Evolutionary conservation across 2,329 filamentous ascomycete genomes (phyloP).

Genomic region (Sclerotinia nivalis): DNA sequence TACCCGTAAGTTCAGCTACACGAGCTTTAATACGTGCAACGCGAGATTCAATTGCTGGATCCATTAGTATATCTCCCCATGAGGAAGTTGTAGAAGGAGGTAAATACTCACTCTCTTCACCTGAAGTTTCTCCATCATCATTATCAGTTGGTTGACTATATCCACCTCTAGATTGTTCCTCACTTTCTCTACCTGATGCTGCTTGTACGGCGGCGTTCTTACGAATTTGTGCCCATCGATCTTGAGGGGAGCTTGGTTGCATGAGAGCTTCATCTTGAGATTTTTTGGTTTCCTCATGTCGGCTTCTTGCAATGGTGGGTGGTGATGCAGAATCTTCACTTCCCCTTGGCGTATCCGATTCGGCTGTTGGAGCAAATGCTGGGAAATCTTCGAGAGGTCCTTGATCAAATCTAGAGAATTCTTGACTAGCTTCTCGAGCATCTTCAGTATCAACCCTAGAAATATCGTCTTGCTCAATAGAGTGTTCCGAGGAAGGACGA

Average conservation of each 20-base stretch:
- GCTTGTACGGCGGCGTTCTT: constrained; percentile 86
- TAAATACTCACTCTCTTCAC: constrained; percentile 80
- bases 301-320: constrained; percentile 28
- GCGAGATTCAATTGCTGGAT: constrained; percentile 84
- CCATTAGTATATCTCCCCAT: constrained; percentile 35
- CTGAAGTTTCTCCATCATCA: constrained; percentile 88
- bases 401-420: constrained; percentile 76
- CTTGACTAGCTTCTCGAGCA: constrained; percentile 57
- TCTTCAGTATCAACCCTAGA: constrained; percentile 63
- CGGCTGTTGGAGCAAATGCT: constrained; percentile 65
- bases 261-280: constrained; percentile 34
- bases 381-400: constrained; percentile 86
- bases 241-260: constrained; percentile 47
- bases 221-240: constrained; percentile 94
- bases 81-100: neutral
- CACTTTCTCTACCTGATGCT: constrained; percentile 63
- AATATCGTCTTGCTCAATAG: constrained; percentile 48
- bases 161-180: constrained; percentile 59
- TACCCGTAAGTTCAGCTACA: constrained; percentile 88
- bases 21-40: constrained; percentile 97
- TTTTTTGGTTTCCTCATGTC: constrained; percentile 39
- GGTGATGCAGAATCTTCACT: constrained; percentile 47
- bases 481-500: constrained; percentile 47
- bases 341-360: constrained; percentile 36
- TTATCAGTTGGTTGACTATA: constrained; percentile 60